Percentiles rank a stretch among this genome's conserved stretches.
phyloP scores from a whole-genome alignment of 352 stramenopile genomes.

The Pythium oligandrum region DNA sequence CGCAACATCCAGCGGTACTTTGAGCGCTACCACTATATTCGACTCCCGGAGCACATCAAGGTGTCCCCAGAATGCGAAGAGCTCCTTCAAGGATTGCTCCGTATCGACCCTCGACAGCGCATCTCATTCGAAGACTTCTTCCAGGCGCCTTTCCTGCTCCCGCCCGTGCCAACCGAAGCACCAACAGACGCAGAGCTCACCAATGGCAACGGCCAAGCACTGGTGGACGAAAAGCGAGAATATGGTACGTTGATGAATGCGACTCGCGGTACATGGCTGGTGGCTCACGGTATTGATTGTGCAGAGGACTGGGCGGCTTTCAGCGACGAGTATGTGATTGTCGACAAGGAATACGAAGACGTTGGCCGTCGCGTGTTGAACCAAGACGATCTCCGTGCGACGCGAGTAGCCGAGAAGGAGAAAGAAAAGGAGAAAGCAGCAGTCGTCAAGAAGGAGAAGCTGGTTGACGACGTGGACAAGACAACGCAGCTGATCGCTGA shows the following conservation, averaged over 20 bases:
- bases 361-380: slow-evolving; percentile 66
- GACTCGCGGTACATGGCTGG: too few species aligned
- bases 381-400: slow-evolving; percentile 19
- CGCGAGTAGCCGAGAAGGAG: slow-evolving; percentile 6
- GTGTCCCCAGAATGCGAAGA: slow-evolving; percentile 62
- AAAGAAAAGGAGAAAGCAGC: too few species aligned
- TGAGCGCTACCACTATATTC: slow-evolving; percentile 48
- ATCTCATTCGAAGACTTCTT: slow-evolving; percentile 84
- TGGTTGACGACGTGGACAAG: neutral
- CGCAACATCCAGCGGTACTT: slow-evolving; percentile 80
- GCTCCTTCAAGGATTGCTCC: slow-evolving; percentile 53
- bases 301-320: slow-evolving; percentile 64
- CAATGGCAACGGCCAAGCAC: slow-evolving; percentile 42
- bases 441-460: too few species aligned
- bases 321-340: slow-evolving; percentile 81
- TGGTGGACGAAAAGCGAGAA: slow-evolving; percentile 66
- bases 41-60: slow-evolving; percentile 41
- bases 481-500: slow-evolving; percentile 12
- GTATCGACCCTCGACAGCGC: slow-evolving; percentile 51
- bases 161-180: slow-evolving; percentile 34
- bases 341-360: slow-evolving; percentile 80
- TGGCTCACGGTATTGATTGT: neutral
- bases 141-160: slow-evolving; percentile 56
- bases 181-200: slow-evolving; percentile 25
- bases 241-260: slow-evolving; percentile 31